Evolutionary conservation across 768 basidiomycete genomes (phyloP).

Genomic region (Cyclocybe aegerita): DNA sequence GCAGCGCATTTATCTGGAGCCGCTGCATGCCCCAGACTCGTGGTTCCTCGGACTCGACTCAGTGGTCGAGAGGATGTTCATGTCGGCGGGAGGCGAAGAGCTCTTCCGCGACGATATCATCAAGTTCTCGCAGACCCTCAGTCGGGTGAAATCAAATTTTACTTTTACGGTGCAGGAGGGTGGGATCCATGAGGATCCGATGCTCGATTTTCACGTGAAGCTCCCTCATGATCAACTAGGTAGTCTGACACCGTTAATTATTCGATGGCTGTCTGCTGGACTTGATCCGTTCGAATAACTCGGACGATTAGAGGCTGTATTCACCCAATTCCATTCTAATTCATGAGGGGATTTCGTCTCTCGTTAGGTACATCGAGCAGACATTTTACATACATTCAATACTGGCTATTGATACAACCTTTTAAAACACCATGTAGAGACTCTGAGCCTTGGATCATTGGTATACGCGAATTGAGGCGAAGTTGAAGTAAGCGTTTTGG

Average conservation of each 20-base stretch:
- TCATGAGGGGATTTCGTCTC: too few species aligned
- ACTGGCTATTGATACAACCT: not conserved
- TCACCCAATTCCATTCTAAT: too few species aligned
- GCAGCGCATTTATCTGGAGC: slow-evolving; percentile 14
- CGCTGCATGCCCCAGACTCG: slow-evolving; percentile 15
- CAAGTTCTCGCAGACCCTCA: slow-evolving; percentile 10
- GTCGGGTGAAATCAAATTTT: slow-evolving; percentile 4
- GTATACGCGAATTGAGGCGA: slow-evolving; percentile 49
- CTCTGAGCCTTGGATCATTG: slow-evolving; percentile 11
- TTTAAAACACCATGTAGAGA: not conserved
- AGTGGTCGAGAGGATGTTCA: slow-evolving; percentile 20
- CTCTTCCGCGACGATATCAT: slow-evolving; percentile 22
- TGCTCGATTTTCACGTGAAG: slow-evolving; percentile 8
- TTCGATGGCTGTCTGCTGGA: slow-evolving; percentile 13
- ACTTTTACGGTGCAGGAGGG: slow-evolving; percentile 9
- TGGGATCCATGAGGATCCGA: slow-evolving; percentile 14
- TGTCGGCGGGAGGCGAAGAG: slow-evolving; percentile 25
- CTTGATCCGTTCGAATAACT: not conserved
- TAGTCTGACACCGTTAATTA: slow-evolving; percentile 3
- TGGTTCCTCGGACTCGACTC: slow-evolving; percentile 25
- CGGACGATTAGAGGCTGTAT: too few species aligned
- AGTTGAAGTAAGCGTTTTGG: slow-evolving; percentile 61
- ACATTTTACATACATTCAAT: not conserved
- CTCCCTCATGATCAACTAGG: not conserved
- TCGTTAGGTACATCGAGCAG: not conserved